Percentiles rank a stretch among this genome's conserved stretches.
Conservation (phyloP, 805 yeast genomes). For the Sugiyamaella floridensis region DNA sequence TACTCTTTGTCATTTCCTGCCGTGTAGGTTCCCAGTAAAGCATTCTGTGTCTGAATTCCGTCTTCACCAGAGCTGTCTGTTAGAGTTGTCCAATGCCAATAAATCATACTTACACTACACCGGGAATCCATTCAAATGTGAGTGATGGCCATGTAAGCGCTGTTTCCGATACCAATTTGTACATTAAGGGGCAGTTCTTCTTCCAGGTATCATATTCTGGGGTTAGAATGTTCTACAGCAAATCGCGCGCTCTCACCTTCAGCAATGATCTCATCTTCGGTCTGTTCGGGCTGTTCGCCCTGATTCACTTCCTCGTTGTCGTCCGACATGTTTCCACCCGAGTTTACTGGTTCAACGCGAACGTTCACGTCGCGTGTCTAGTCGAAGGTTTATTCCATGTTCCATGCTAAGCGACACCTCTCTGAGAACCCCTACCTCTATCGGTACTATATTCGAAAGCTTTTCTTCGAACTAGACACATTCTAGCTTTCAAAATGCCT, state of each 20-base stretch:
- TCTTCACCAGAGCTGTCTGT: background rate
- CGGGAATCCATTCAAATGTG: conserved; percentile 63
- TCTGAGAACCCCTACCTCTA: background rate
- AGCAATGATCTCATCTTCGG: conserved; percentile 1
- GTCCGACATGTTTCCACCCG: background rate
- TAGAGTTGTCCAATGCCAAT: background rate
- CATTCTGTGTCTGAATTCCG: conserved; percentile 13
- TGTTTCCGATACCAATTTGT: conserved; percentile 64
- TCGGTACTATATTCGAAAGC: background rate
- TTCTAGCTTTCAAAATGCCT: conserved; percentile 2
- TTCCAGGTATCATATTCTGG: conserved; percentile 56
- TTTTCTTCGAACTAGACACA: background rate
- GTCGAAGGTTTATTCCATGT: no score
- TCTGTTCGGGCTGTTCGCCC: background rate
- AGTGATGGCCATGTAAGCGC: conserved; percentile 66
- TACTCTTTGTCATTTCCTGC: conserved; percentile 19
- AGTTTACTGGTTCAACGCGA: background rate
- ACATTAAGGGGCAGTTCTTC: conserved; percentile 71
- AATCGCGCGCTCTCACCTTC: background rate
- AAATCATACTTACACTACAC: conserved; percentile 17
- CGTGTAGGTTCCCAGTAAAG: conserved; percentile 18
- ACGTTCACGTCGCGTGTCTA: no score
- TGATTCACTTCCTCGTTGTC: background rate
- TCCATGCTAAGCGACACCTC: no score
- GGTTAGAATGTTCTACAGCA: background rate